A percentile compares a stretch with the other conserved stretches of the same genome.
Conservation (phyloP, 495 filamentous ascomycete genomes). For the Podospora tetraspora region DNA sequence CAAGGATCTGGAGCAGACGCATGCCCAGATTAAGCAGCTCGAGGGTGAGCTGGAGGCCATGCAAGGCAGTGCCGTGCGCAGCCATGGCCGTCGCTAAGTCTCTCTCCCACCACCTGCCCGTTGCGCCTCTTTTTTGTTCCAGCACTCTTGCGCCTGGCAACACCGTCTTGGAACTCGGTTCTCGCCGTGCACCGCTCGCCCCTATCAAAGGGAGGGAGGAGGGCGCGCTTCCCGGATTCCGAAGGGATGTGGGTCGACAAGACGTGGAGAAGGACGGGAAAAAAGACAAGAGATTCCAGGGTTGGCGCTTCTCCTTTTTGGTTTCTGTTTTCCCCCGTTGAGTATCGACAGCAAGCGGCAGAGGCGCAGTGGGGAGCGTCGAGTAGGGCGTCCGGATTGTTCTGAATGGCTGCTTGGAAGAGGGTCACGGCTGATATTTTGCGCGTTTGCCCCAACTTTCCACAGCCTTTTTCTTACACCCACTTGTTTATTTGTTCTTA, state of each 20-base stretch:
- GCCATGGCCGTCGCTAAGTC: slow-evolving; percentile 86
- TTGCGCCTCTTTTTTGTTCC: not conserved
- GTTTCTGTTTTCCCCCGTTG: slow-evolving; percentile 4
- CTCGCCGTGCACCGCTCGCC: no score
- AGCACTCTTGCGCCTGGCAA: not conserved
- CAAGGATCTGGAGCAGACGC: slow-evolving; percentile 96
- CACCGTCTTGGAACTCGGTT: not conserved
- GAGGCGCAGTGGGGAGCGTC: not conserved
- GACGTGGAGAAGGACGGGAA: slow-evolving; percentile 1
- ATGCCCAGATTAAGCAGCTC: slow-evolving; percentile 94
- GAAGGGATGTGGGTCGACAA: slow-evolving; percentile 21
- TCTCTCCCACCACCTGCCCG: not conserved
- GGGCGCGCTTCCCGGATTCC: not conserved
- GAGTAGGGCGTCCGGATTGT: slow-evolving; percentile 6
- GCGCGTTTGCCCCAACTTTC: slow-evolving; percentile 1
- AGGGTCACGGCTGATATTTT: not conserved
- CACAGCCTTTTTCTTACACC: slow-evolving; percentile 21
- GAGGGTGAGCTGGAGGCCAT: slow-evolving; percentile 88
- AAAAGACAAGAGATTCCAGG: slow-evolving; percentile 2
- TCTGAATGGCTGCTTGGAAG: not conserved
- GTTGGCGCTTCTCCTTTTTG: slow-evolving; percentile 10
- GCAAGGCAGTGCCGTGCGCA: slow-evolving; percentile 88
- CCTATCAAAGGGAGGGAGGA: not conserved
- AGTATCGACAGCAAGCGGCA: slow-evolving; percentile 14
- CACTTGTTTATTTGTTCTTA: slow-evolving; percentile 28